A percentile compares a stretch with the other conserved stretches of the same genome.
phyloP scores from a whole-genome alignment of 2,329 filamentous ascomycete genomes.

The Diplodia scrobiculata region DNA sequence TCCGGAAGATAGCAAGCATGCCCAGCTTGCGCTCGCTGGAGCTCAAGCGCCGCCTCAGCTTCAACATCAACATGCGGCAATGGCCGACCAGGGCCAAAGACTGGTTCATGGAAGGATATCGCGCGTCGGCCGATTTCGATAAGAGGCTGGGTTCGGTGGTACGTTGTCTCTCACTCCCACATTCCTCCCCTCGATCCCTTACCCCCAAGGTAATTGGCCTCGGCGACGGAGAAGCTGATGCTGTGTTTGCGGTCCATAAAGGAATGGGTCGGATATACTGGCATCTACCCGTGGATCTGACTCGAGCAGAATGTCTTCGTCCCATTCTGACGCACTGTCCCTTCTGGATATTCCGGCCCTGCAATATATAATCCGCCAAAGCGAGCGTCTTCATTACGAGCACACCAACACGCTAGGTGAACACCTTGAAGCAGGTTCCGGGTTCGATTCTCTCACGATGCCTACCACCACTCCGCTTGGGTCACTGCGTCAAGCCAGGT shows the following conservation, averaged over 20 bases:
- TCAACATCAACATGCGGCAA: background rate
- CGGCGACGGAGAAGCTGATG: background rate
- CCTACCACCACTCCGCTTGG: too few relatives aligned
- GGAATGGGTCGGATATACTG: constrained; percentile 23
- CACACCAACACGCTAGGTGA: too few relatives aligned
- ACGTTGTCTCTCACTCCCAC: background rate
- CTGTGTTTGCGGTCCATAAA: background rate
- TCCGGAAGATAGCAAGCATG: constrained; percentile 18
- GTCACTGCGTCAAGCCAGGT: too few relatives aligned
- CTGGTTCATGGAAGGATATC: constrained; percentile 22
- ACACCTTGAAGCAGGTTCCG: too few relatives aligned
- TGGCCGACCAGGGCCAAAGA: constrained; percentile 12
- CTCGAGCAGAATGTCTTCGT: constrained; percentile 19
- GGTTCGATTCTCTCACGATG: too few relatives aligned
- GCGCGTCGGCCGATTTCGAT: constrained; percentile 7
- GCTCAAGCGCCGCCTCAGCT: constrained; percentile 9
- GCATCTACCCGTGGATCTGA: constrained; percentile 25
- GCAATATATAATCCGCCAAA: too few relatives aligned
- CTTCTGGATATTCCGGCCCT: too few relatives aligned
- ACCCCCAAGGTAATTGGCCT: background rate
- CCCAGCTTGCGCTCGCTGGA: background rate
- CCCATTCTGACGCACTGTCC: constrained; percentile 2
- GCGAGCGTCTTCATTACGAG: too few relatives aligned
- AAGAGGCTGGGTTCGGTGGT: constrained; percentile 17
- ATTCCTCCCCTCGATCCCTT: background rate